These are phyloP conservation scores for Citrus sp. DNA, from an alignment of 345 rosid species.

Conservation along the genomic window DNA sequence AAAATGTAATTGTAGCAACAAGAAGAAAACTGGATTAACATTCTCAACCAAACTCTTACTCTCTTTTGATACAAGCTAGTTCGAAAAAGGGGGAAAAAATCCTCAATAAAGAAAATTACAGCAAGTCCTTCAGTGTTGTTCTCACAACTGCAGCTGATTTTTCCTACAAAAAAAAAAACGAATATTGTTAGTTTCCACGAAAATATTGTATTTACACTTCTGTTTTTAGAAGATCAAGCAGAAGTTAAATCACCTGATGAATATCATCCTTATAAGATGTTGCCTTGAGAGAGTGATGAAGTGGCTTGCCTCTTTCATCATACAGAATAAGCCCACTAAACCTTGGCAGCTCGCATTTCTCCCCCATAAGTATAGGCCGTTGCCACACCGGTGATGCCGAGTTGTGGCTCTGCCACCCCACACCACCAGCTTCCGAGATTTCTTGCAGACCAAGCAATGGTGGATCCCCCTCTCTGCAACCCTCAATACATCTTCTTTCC, in stretches of 20 bases:
- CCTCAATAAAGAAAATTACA: slow-evolving; percentile 9
- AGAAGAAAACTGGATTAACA: background rate
- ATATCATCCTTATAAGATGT: slow-evolving; percentile 14
- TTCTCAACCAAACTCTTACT: background rate
- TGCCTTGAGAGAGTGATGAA: slow-evolving; percentile 31
- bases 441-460: slow-evolving; percentile 28
- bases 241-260: slow-evolving; percentile 6
- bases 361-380: slow-evolving; percentile 86
- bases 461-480: slow-evolving; percentile 9
- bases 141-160: slow-evolving; percentile 31
- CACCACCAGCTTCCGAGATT: slow-evolving; percentile 8
- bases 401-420: slow-evolving; percentile 50
- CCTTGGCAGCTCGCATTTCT: slow-evolving; percentile 73
- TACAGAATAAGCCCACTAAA: slow-evolving; percentile 79
- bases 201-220: background rate
- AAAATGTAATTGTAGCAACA: background rate
- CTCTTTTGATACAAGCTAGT: background rate
- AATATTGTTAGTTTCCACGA: background rate
- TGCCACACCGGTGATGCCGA: slow-evolving; percentile 72
- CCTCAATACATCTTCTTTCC: slow-evolving; percentile 20
- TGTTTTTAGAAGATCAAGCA: background rate
- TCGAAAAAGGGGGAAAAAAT: background rate
- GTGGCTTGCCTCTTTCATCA: slow-evolving; percentile 54
- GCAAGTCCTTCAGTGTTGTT: slow-evolving; percentile 54
- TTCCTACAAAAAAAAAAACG: slow-evolving; percentile 24